phyloP scores from a whole-genome alignment of 75 land plant genomes.

The Picea sitchensis region DNA sequence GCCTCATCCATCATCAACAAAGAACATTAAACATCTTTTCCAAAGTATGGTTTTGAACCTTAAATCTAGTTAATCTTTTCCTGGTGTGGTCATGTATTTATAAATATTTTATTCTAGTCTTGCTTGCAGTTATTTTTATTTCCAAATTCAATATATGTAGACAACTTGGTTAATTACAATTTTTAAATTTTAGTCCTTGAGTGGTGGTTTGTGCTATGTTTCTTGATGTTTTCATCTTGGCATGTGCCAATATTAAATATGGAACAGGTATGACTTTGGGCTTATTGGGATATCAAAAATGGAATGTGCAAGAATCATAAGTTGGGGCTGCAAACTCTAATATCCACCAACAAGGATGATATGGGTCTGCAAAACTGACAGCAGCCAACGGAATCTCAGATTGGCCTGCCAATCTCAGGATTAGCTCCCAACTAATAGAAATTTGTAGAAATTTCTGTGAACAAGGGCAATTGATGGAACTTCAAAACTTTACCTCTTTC shows the following conservation, averaged over 20 bases:
- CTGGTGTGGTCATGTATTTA: background rate
- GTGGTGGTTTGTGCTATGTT: background rate
- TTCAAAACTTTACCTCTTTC: too few relatives aligned
- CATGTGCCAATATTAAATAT: background rate
- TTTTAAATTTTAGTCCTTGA: background rate
- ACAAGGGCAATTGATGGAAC: too few relatives aligned
- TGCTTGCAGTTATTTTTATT: too few relatives aligned
- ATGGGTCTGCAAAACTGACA: too few relatives aligned
- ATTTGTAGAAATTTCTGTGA: too few relatives aligned
- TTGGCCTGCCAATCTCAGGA: too few relatives aligned
- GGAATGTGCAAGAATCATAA: too few relatives aligned
- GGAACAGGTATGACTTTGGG: background rate
- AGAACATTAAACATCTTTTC: constrained; percentile 85
- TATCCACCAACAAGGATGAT: too few relatives aligned
- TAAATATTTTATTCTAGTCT: too few relatives aligned
- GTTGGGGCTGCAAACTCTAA: too few relatives aligned
- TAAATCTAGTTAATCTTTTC: background rate
- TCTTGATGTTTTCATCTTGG: background rate
- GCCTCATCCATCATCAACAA: constrained; percentile 91
- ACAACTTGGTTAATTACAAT: background rate
- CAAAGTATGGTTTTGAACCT: constrained; percentile 63
- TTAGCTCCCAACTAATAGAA: too few relatives aligned
- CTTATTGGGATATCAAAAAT: background rate
- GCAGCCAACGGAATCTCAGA: too few relatives aligned
- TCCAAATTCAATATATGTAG: background rate